Evolutionary conservation across 2,329 filamentous ascomycete species (phyloP).

Genomic region (Trichoderma pleuroti): DNA sequence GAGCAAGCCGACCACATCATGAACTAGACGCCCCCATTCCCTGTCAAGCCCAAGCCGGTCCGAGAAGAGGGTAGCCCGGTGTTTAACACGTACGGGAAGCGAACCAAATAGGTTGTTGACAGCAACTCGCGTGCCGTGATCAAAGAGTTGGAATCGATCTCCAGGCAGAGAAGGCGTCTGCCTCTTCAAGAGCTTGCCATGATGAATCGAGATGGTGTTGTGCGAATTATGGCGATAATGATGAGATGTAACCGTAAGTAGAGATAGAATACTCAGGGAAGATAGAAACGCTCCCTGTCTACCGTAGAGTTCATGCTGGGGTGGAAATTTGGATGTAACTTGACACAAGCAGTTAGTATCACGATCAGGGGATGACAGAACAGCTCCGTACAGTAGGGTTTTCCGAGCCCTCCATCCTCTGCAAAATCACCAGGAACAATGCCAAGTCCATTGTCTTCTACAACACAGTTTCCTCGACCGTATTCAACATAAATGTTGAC

Average conservation of each 20-base stretch:
- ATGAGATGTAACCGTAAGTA: constrained; percentile 73
- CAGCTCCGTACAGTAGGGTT: constrained; percentile 63
- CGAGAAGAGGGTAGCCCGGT: constrained; percentile 56
- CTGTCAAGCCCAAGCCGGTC: constrained; percentile 52
- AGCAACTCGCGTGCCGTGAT: constrained; percentile 70
- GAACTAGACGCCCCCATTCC: constrained; percentile 63
- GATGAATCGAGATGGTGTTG: constrained; percentile 67
- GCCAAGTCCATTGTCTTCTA: constrained; percentile 82
- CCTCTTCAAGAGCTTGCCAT: constrained; percentile 62
- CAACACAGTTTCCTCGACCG: constrained; percentile 66
- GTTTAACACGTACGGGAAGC: constrained; percentile 87
- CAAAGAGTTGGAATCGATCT: constrained; percentile 51
- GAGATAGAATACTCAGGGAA: constrained; percentile 69
- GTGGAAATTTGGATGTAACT: constrained; percentile 76
- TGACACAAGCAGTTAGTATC: constrained; percentile 16
- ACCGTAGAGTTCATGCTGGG: constrained; percentile 54
- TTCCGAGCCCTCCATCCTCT: constrained; percentile 67
- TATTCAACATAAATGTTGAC: constrained; percentile 73
- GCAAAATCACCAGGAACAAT: constrained; percentile 71
- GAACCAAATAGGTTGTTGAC: constrained; percentile 83
- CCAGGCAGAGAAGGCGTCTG: constrained; percentile 58
- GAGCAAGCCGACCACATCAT: constrained; percentile 59
- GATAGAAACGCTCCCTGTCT: constrained; percentile 71
- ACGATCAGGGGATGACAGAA: not conserved
- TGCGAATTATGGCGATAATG: constrained; percentile 57